Evolutionary conservation across 345 rosid genomes (phyloP).

Genomic region (Brassica nigra): DNA sequence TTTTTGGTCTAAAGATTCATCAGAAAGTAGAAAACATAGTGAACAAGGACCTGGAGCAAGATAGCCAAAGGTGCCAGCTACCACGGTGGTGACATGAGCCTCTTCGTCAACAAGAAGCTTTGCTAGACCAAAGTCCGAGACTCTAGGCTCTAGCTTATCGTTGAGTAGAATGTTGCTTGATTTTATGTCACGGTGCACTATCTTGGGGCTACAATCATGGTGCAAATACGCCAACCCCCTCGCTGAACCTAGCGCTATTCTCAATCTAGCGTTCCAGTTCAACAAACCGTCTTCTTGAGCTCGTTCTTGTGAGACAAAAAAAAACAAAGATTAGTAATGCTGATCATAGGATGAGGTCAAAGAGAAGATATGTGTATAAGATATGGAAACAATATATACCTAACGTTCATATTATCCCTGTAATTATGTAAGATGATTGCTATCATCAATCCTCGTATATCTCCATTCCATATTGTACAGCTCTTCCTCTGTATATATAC

Average conservation of each 20-base stretch:
- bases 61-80: constrained; percentile 98
- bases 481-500: too few species aligned
- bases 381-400: too few species aligned
- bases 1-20: background rate
- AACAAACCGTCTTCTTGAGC: constrained; percentile 47
- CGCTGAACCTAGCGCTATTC: constrained; percentile 82
- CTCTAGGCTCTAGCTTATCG: constrained; percentile 86
- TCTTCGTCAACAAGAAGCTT: constrained; percentile 92
- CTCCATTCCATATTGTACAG: too few species aligned
- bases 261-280: constrained; percentile 75
- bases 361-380: background rate
- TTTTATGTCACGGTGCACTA: constrained; percentile 88
- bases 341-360: background rate
- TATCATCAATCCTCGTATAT: too few species aligned
- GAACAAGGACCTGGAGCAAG: constrained; percentile 80
- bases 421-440: too few species aligned
- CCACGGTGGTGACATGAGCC: constrained; percentile 89
- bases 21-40: background rate
- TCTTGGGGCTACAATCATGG: constrained; percentile 88
- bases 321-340: background rate
- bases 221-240: constrained; percentile 86
- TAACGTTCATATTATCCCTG: too few species aligned
- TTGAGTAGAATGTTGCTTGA: constrained; percentile 92
- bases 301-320: constrained; percentile 25
- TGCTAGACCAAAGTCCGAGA: constrained; percentile 95